A percentile compares a stretch with the other conserved stretches of the same genome.
Evolutionary conservation across 345 rosid species (phyloP).

Genomic region (Eucalyptus sp.): DNA sequence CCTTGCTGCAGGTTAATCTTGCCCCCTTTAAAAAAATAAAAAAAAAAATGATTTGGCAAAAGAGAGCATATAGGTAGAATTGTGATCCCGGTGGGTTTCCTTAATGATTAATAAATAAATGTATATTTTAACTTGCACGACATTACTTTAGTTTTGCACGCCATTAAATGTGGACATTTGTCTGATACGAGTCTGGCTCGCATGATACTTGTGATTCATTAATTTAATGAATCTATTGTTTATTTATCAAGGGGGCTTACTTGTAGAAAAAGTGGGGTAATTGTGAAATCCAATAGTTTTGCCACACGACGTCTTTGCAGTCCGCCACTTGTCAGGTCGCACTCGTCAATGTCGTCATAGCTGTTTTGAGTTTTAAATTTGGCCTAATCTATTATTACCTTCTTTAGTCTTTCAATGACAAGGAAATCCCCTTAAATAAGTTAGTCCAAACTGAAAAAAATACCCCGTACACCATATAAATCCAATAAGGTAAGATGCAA

Average conservation of each 20-base stretch:
- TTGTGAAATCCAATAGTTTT: no score
- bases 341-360: not conserved
- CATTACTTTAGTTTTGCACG: not conserved
- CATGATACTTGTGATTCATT: no score
- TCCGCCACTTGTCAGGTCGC: no score
- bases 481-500: not conserved
- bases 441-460: not conserved
- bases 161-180: not conserved
- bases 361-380: not conserved
- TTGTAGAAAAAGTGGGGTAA: no score
- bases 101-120: no score
- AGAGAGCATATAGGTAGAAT: not conserved
- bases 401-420: not conserved
- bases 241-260: no score
- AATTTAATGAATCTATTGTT: no score
- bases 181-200: no score
- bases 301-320: not conserved
- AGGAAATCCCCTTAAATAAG: not conserved
- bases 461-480: not conserved
- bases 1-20: not conserved
- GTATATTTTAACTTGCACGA: not conserved
- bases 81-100: no score
- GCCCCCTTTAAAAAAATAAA: no score
- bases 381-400: not conserved
- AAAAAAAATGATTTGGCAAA: no score